phyloP scores from a whole-genome alignment of 2,329 filamentous ascomycete genomes.

The Epichloe hybrida region DNA sequence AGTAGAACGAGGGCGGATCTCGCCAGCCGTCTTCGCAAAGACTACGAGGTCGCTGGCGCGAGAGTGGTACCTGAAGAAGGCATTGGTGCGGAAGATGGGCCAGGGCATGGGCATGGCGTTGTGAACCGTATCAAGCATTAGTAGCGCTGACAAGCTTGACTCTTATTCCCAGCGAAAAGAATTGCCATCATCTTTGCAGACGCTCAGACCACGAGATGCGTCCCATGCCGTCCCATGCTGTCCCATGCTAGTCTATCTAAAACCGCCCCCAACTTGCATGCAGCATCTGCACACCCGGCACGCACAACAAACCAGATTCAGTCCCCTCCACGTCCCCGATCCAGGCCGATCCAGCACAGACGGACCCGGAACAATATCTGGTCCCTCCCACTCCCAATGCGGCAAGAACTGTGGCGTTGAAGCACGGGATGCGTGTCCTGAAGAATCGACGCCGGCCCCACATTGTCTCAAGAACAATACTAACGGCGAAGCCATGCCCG shows the following conservation, averaged over 20 bases:
- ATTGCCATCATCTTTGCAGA: no score
- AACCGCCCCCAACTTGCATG: background rate
- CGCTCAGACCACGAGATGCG: no score
- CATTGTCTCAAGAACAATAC: constrained; percentile 20
- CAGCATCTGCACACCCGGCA: no score
- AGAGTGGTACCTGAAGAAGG: constrained; percentile 77
- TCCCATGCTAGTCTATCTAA: background rate
- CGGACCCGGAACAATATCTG: no score
- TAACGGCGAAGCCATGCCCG: constrained; percentile 17
- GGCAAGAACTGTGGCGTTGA: no score
- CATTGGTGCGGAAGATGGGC: constrained; percentile 63
- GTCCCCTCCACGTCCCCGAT: no score
- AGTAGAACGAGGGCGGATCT: constrained; percentile 58
- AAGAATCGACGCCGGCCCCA: background rate
- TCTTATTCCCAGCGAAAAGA: no score
- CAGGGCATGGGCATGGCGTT: constrained; percentile 54
- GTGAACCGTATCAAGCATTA: constrained; percentile 6
- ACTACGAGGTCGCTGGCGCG: constrained; percentile 60
- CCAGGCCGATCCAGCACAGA: no score
- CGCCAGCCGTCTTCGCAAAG: constrained; percentile 62
- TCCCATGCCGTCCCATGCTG: background rate
- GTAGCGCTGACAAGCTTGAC: background rate
- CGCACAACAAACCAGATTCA: no score
- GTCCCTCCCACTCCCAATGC: no score
- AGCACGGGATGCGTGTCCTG: no score